Evolutionary conservation across 2,329 filamentous ascomycete genomes (phyloP).

Genomic region (Hortaea sp.): DNA sequence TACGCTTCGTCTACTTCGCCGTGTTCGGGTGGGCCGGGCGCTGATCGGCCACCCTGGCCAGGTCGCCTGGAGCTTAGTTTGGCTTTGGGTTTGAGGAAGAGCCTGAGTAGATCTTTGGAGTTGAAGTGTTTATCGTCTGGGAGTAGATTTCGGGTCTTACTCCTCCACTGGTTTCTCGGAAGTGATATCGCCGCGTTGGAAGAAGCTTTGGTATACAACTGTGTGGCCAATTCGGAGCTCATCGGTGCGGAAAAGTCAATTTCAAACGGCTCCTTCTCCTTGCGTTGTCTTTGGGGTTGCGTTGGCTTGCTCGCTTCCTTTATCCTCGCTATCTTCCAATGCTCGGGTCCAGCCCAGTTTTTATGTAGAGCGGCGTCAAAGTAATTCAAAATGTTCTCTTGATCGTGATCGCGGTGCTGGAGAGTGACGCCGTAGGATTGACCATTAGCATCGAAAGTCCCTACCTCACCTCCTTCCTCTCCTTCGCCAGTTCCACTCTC

Average conservation of each 20-base stretch:
- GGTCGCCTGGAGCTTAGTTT: slow-evolving; percentile 60
- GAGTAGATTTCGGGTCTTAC: slow-evolving; percentile 81
- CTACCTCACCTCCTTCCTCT: slow-evolving; percentile 35
- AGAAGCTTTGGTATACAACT: slow-evolving; percentile 70
- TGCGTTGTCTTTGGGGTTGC: slow-evolving; percentile 60
- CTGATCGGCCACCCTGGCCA: slow-evolving; percentile 27
- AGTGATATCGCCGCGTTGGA: slow-evolving; percentile 74
- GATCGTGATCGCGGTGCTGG: slow-evolving; percentile 56
- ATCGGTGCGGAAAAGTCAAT: slow-evolving; percentile 80
- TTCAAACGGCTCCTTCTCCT: slow-evolving; percentile 93
- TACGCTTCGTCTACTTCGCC: slow-evolving; percentile 91
- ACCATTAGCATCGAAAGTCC: slow-evolving; percentile 48
- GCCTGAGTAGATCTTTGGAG: slow-evolving; percentile 74
- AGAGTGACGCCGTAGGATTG: slow-evolving; percentile 73
- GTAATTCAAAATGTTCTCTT: slow-evolving; percentile 94
- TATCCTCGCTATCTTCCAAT: slow-evolving; percentile 94
- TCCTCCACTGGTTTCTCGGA: slow-evolving; percentile 91
- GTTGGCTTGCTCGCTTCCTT: slow-evolving; percentile 58
- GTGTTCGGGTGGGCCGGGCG: slow-evolving; percentile 40
- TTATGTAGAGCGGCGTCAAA: slow-evolving; percentile 95
- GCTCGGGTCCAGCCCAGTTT: slow-evolving; percentile 96
- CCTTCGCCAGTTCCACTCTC: slow-evolving; percentile 36
- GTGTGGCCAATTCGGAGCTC: slow-evolving; percentile 58
- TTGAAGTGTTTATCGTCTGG: slow-evolving; percentile 98
- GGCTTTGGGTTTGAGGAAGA: slow-evolving; percentile 93